Percentiles rank a stretch among this genome's conserved stretches.
Evolutionary conservation across 1,139 yeast species (phyloP).

Genomic region (Dujonia santamariae): DNA sequence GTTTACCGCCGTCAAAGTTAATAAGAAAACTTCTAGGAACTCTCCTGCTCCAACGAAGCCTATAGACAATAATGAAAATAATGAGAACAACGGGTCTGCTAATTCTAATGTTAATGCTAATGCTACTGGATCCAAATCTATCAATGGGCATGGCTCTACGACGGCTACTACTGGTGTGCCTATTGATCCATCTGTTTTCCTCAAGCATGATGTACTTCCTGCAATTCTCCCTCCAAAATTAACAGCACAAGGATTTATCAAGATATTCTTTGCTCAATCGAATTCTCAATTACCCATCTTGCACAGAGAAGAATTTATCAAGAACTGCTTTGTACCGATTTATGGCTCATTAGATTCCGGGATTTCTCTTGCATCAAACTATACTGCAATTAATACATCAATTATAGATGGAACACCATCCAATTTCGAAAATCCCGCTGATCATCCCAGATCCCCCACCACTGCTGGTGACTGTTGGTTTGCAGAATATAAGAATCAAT

Average conservation of each 20-base stretch:
- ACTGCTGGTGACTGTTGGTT: conserved; percentile 42
- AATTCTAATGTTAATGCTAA: not conserved
- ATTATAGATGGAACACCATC: conserved; percentile 9
- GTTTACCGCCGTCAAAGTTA: conserved; percentile 71
- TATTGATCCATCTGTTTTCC: conserved; percentile 7
- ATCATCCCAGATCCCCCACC: not conserved
- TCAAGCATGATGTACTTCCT: conserved; percentile 26
- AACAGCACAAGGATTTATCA: conserved; percentile 66
- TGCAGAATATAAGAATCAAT: conserved; percentile 26
- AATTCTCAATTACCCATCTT: conserved; percentile 79
- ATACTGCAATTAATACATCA: conserved; percentile 45
- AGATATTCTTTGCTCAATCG: conserved; percentile 70
- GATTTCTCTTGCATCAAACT: conserved; percentile 60
- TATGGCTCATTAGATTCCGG: conserved; percentile 64
- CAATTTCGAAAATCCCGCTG: not conserved
- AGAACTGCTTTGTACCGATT: conserved; percentile 66
- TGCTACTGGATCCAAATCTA: too few species aligned
- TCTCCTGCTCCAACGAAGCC: conserved; percentile 7
- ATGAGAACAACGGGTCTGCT: not conserved
- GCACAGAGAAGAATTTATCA: conserved; percentile 74
- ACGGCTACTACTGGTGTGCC: not conserved
- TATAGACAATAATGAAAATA: not conserved
- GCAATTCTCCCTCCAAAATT: conserved; percentile 67
- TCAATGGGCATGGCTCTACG: too few species aligned
- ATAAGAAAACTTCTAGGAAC: conserved; percentile 21